These are phyloP conservation scores for Globisporangium polare DNA, from an alignment of 352 stramenopile genomes.

Conservation along the genomic window DNA sequence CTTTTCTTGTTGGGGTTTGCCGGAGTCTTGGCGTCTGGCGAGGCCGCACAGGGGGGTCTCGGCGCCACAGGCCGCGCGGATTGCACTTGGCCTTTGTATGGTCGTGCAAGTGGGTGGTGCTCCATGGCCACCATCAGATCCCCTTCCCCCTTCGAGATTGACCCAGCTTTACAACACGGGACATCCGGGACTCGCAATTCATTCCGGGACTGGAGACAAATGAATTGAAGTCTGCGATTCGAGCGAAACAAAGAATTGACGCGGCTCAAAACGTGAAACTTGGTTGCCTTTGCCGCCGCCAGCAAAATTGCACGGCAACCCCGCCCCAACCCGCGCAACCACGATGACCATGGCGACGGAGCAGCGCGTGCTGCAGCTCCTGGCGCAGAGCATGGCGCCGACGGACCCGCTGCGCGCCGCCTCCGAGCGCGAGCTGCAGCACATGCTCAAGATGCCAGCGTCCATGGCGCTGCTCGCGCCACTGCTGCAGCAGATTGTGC, in stretches of 20 bases:
- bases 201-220: background rate
- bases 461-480: constrained; percentile 29
- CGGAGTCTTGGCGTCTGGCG: constrained; percentile 24
- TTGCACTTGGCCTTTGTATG: constrained; percentile 76
- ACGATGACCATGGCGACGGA: constrained; percentile 15
- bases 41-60: constrained; percentile 12
- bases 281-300: background rate
- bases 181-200: constrained; percentile 2
- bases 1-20: constrained; percentile 19
- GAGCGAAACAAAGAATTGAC: background rate
- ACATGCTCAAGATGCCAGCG: constrained; percentile 12
- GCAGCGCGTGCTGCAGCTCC: constrained; percentile 41
- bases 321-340: constrained; percentile 20
- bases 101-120: constrained; percentile 46
- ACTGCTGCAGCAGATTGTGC: constrained; percentile 46
- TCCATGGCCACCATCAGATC: constrained; percentile 1
- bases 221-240: constrained; percentile 2
- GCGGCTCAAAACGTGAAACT: no score
- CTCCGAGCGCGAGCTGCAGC: constrained; percentile 55
- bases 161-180: background rate
- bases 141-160: constrained; percentile 6
- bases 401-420: constrained; percentile 31
- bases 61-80: constrained; percentile 3
- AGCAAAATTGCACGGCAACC: background rate
- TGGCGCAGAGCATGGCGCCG: constrained; percentile 40